phyloP scores from a whole-genome alignment of 352 stramenopile species.

The Pythium dissotocum region DNA sequence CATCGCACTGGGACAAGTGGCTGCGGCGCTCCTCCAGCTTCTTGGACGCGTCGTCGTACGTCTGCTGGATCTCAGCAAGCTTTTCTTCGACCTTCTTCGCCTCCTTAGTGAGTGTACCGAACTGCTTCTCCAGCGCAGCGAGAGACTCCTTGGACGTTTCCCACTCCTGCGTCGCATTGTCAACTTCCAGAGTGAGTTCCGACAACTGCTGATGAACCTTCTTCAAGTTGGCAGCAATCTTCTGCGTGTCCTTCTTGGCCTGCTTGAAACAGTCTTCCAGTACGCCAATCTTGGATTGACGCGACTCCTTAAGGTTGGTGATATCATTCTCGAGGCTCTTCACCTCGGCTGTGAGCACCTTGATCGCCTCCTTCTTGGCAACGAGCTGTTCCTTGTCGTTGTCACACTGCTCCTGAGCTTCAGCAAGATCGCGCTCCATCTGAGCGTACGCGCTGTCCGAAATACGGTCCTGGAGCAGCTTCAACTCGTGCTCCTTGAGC shows the following conservation, averaged over 20 bases:
- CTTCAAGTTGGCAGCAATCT: slow-evolving; percentile 60
- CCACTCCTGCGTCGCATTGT: slow-evolving; percentile 71
- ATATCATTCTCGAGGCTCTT: slow-evolving; percentile 78
- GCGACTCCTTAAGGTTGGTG: slow-evolving; percentile 78
- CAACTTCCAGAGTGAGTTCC: slow-evolving; percentile 70
- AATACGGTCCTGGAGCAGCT: slow-evolving; percentile 79
- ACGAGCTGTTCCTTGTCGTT: slow-evolving; percentile 64
- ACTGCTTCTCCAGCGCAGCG: slow-evolving; percentile 54
- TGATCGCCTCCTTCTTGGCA: slow-evolving; percentile 65
- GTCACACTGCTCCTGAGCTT: slow-evolving; percentile 73
- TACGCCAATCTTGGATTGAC: slow-evolving; percentile 76
- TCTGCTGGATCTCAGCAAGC: slow-evolving; percentile 59
- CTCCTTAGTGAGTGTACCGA: slow-evolving; percentile 60
- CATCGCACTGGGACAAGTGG: slow-evolving; percentile 84
- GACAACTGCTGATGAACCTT: slow-evolving; percentile 67
- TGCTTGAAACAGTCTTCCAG: slow-evolving; percentile 76
- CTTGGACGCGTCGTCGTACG: slow-evolving; percentile 57
- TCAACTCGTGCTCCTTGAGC: slow-evolving; percentile 82
- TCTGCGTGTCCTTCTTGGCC: slow-evolving; percentile 75
- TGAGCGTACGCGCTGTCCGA: slow-evolving; percentile 77
- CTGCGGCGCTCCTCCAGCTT: slow-evolving; percentile 71
- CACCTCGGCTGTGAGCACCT: slow-evolving; percentile 76
- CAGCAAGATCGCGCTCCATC: slow-evolving; percentile 68
- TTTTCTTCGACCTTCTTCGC: slow-evolving; percentile 73
- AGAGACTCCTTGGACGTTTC: slow-evolving; percentile 57